Base-by-base conservation (phyloP, 2,329 filamentous ascomycete genomes). In the Hypomyces rosellus region DNA sequence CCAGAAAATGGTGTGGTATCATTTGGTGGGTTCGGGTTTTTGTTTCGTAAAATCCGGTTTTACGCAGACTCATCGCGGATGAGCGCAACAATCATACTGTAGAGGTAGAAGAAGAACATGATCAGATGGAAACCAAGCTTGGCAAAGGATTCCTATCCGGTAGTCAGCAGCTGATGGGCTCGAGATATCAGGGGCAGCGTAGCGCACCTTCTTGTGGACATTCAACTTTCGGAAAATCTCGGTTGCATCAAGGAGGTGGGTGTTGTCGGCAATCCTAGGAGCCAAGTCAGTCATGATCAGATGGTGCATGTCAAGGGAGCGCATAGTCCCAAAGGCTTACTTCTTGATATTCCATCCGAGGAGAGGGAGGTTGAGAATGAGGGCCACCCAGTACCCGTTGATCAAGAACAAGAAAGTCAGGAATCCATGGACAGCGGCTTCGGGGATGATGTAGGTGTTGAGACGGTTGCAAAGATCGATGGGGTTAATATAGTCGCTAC, bases 71-170 rank as follows among this genome's bases (percentile, higher is more conserved):
- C 93, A 71, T 97, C 93, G 66, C 87, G 85, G 77, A 99, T 99
- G 56, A 99, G 81, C 59, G 93, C 92, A 57, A 96, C 92, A 62
- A 93, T 93, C 88, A 93, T 95, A 85, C 88, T 95, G 82, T 96
- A 96, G 51, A 99, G 86, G 76, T 99, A 99, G 82, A 97, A 99
- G 84, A 99, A 99, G 82, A 99, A 99, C 90, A 99, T 96, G 74
- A 99, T 72, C 54, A 99, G 78, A 73, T 99, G 93, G 80, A 99
- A 99, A 50, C 92, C 93, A 40, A 99, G 88, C 77, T 99, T 99
- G 76, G 93, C 85, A 72, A 99, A 99, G 1, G 93, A 97, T 82
- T 99, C 93, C 91, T 96, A 51, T 64, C 49, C 57, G 54, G 14
- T 1, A 30, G 53, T 69, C 59, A 66, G 59, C 48, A 30, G 36